phyloP scores from a whole-genome alignment of 768 basidiomycete species.

The Leccinum boreale region DNA sequence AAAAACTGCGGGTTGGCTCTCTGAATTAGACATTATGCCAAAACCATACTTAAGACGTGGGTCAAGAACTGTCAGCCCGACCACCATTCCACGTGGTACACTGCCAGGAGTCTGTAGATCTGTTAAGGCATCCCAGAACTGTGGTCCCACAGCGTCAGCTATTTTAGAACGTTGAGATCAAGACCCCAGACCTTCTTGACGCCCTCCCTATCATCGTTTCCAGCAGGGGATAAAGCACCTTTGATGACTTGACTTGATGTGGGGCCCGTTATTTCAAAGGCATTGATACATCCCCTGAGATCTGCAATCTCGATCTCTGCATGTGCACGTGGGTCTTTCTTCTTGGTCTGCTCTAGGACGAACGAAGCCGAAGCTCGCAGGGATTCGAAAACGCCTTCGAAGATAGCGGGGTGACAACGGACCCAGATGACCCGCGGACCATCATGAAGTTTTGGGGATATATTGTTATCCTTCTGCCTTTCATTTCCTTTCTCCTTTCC shows the following conservation, averaged over 20 bases:
- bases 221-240: constrained; percentile 53
- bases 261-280: constrained; percentile 90
- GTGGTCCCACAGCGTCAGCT: neutral
- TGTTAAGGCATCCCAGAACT: constrained; percentile 56
- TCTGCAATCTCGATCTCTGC: constrained; percentile 64
- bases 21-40: neutral
- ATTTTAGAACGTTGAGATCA: neutral
- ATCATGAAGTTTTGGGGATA: constrained; percentile 2
- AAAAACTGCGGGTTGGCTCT: neutral
- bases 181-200: constrained; percentile 51
- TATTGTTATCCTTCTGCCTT: constrained; percentile 26
- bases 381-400: constrained; percentile 50
- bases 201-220: constrained; percentile 47
- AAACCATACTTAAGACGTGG: constrained; percentile 74
- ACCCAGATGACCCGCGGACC: constrained; percentile 62
- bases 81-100: constrained; percentile 68
- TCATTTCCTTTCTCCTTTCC: constrained; percentile 31
- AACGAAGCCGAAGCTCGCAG: constrained; percentile 51
- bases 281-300: constrained; percentile 64
- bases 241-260: constrained; percentile 72
- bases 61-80: constrained; percentile 80
- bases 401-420: constrained; percentile 73
- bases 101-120: constrained; percentile 63
- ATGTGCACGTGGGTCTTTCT: constrained; percentile 16
- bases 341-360: constrained; percentile 39